phyloP scores from a whole-genome alignment of 2,329 filamentous ascomycete species.

The Pseudocercospora musae region DNA sequence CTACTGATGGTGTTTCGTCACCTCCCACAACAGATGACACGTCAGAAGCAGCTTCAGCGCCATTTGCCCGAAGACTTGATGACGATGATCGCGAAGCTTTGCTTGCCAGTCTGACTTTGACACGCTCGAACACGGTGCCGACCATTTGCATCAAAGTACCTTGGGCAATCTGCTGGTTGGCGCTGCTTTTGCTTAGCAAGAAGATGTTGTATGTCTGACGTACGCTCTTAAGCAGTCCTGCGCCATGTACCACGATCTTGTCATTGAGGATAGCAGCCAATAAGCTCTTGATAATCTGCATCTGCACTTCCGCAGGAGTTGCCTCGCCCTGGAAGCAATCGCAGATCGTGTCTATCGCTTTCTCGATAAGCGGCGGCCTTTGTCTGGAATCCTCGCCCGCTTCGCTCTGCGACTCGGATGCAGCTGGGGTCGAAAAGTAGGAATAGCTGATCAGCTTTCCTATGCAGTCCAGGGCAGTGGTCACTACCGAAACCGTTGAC shows the following conservation, averaged over 20 bases:
- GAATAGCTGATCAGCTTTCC: conserved; percentile 99
- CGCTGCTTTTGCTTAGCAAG: conserved; percentile 84
- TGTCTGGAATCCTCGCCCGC: conserved; percentile 12
- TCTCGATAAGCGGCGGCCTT: conserved; percentile 77
- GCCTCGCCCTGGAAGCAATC: conserved; percentile 98
- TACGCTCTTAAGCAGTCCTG: conserved; percentile 91
- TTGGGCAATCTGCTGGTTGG: conserved; percentile 96
- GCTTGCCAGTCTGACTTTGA: conserved; percentile 79
- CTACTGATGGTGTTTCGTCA: conserved; percentile 27
- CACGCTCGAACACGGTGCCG: conserved; percentile 92
- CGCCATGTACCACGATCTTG: conserved; percentile 97
- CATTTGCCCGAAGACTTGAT: conserved; percentile 42
- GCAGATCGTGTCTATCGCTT: conserved; percentile 98
- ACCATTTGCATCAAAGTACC: conserved; percentile 98
- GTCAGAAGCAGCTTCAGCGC: conserved; percentile 30
- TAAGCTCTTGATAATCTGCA: conserved; percentile 97
- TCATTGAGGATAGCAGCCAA: conserved; percentile 94
- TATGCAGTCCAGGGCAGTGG: conserved; percentile 91
- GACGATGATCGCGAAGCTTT: conserved; percentile 69
- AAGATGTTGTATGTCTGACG: conserved; percentile 99
- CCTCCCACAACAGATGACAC: conserved; percentile 24
- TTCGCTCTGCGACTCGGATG: conserved; percentile 41
- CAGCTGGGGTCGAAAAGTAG: conserved; percentile 73
- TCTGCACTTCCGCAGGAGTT: conserved; percentile 84
- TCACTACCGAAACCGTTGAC: conserved; percentile 78